Evolutionary conservation across 495 filamentous ascomycete genomes (phyloP).

Genomic region (Penicillium desertorum): DNA sequence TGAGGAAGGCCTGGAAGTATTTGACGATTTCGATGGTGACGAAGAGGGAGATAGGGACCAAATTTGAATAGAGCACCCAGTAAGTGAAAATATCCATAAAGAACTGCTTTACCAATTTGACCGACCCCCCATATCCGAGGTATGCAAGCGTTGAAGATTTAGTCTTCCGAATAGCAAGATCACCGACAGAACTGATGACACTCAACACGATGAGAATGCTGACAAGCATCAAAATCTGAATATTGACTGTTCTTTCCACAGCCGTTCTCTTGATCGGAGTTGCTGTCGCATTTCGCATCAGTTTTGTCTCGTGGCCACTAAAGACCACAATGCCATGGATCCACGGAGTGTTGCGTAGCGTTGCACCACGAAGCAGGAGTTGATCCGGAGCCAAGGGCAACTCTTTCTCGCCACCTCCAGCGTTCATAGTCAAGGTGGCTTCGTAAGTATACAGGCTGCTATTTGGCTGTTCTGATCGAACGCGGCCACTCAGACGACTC

Average conservation of each 20-base stretch:
- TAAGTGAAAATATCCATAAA: conserved; percentile 95
- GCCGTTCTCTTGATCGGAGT: conserved; percentile 96
- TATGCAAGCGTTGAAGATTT: conserved; percentile 62
- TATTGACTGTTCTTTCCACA: conserved; percentile 89
- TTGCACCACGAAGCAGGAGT: conserved; percentile 88
- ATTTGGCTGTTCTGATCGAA: conserved; percentile 96
- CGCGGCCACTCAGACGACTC: conserved; percentile 77
- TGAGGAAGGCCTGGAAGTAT: conserved; percentile 94
- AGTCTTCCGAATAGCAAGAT: conserved; percentile 73
- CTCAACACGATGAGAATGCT: conserved; percentile 80
- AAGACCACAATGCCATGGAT: conserved; percentile 96
- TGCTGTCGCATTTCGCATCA: conserved; percentile 98
- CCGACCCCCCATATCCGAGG: conserved; percentile 58
- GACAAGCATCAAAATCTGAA: conserved; percentile 87
- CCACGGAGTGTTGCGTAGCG: conserved; percentile 96
- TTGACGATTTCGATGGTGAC: conserved; percentile 98
- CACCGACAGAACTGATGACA: conserved; percentile 85
- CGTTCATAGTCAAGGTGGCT: conserved; percentile 88
- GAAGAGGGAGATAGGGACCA: conserved; percentile 96
- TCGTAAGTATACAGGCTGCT: conserved; percentile 99
- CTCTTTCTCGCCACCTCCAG: conserved; percentile 95
- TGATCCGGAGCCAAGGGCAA: conserved; percentile 78
- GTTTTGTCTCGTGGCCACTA: conserved; percentile 96
- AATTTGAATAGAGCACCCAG: conserved; percentile 97
- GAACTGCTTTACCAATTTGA: conserved; percentile 72